These are phyloP conservation scores for Claviceps monticola DNA, from an alignment of 2,329 filamentous ascomycete species.

Conservation along the genomic window DNA sequence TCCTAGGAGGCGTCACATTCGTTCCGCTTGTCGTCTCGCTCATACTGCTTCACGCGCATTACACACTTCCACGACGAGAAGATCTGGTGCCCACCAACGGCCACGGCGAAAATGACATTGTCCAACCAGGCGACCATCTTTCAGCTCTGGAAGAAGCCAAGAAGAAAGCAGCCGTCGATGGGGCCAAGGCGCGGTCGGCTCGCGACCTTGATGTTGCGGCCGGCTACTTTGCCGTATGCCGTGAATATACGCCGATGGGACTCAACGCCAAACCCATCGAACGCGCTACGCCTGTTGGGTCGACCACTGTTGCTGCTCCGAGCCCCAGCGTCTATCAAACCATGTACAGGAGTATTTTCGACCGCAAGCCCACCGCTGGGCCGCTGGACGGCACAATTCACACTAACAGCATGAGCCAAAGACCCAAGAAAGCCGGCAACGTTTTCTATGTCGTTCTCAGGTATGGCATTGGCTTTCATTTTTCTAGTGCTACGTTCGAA, in stretches of 20 bases:
- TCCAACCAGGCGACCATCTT: constrained; percentile 50
- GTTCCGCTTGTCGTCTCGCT: constrained; percentile 54
- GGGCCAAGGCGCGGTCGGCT: constrained; percentile 38
- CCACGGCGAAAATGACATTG: constrained; percentile 26
- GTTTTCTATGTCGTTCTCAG: constrained; percentile 87
- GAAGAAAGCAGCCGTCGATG: constrained; percentile 41
- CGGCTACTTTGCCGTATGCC: constrained; percentile 88
- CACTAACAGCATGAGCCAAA: constrained; percentile 32
- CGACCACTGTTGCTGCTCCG: constrained; percentile 57
- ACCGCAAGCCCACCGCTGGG: constrained; percentile 47
- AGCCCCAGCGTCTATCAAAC: constrained; percentile 94
- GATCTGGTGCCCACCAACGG: constrained; percentile 19
- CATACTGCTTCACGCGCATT: constrained; percentile 52
- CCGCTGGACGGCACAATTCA: constrained; percentile 35
- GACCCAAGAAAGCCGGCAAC: constrained; percentile 59
- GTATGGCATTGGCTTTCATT: constrained; percentile 29
- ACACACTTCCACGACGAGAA: constrained; percentile 46
- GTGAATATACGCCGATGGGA: constrained; percentile 82
- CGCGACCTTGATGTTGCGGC: constrained; percentile 68
- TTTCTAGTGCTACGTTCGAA: too few relatives aligned
- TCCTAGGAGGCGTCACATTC: constrained; percentile 80
- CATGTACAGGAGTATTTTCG: constrained; percentile 95
- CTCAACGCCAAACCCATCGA: constrained; percentile 89
- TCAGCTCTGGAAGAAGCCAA: constrained; percentile 45
- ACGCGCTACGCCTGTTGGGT: constrained; percentile 65